Base-by-base conservation (phyloP, 768 basidiomycete genomes). In the Russula lepida region DNA sequence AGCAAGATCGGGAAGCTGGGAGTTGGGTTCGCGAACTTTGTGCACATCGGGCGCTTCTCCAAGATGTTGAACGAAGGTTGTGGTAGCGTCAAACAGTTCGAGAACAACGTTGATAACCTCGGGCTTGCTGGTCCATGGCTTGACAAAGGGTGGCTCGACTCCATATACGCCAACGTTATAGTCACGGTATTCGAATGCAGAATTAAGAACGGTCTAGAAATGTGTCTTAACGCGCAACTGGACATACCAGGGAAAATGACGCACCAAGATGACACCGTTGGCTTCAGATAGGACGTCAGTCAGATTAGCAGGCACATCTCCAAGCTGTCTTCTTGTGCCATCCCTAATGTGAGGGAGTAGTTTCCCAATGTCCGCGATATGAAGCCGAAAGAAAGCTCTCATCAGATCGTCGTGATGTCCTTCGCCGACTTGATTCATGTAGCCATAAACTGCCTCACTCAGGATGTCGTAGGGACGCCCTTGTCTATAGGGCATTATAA, bases 121-220 rank as follows among this genome's bases (percentile, higher is more conserved):
- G 3, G 84, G 76, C 49, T 78, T 78, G 68, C 91, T 90, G 19
- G 92, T 92, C 95, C 95, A 98, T 0, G 89, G 85, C 62, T 85
- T 80, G 64, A 80, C 78, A 81, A 84, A 83, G 5, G 81, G 86
- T 23, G 79, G 75, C 25, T 83, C 79, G 47, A 98, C 78, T 32
- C 91, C 91, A 69, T 98, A 98, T 9, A 88, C 82, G 8, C 78
- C 77, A 2, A 80, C 69, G 66, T 90, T 86, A 64, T 85, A 84
- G 39, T 81, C 79, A 43, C 94, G 82, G 70, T 90, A 92, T 35
- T 86, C 83, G 53, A 84, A 77, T 0, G 91, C 85, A 2, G 91
- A 84, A 66, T 79, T 80, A 43, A 89, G 77, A 13, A 89, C 81
- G 35, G 81, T 83, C 94, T 95, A 48, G 7, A 21, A 58, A 44